Percentiles rank a stretch among this genome's conserved stretches.
phyloP scores from a whole-genome alignment of 129 eudicot species.

The Tagetes erecta region DNA sequence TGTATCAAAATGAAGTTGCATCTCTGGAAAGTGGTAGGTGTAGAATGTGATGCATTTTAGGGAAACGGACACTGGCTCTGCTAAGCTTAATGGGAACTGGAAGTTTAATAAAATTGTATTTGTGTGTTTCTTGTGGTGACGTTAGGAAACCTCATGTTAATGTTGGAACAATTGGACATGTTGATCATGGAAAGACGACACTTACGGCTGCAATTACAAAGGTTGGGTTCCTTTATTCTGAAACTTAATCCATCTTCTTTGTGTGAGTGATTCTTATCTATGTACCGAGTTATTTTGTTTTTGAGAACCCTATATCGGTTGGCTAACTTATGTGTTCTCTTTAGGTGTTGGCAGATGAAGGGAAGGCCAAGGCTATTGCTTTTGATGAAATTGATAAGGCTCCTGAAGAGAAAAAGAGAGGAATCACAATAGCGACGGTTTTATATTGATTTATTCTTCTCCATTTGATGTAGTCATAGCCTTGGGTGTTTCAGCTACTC shows the following conservation, averaged over 20 bases:
- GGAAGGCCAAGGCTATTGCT: slow-evolving; percentile 92
- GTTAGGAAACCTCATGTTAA: slow-evolving; percentile 91
- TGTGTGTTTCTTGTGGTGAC: background rate
- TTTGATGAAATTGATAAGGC: slow-evolving; percentile 97
- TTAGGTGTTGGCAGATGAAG: slow-evolving; percentile 92
- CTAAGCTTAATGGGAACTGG: slow-evolving; percentile 1
- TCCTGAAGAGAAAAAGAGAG: slow-evolving; percentile 98
- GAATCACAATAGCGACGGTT: slow-evolving; percentile 90
- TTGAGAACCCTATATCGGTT: background rate
- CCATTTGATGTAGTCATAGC: background rate
- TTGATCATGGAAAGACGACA: slow-evolving; percentile 99
- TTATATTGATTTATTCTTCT: background rate
- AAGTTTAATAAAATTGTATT: background rate
- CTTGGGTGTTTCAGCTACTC: slow-evolving; percentile 4
- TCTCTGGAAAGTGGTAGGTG: background rate
- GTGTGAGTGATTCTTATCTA: background rate
- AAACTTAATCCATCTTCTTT: background rate
- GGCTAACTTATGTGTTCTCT: slow-evolving; percentile 11
- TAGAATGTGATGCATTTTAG: background rate
- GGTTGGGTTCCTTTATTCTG: slow-evolving; percentile 37
- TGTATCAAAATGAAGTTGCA: slow-evolving; percentile 8
- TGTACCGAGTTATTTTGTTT: background rate
- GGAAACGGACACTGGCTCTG: background rate
- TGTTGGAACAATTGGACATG: slow-evolving; percentile 98
- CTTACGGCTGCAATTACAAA: slow-evolving; percentile 92